Evolutionary conservation across 495 filamentous ascomycete genomes (phyloP).

Genomic region (Penicillium alfredii): DNA sequence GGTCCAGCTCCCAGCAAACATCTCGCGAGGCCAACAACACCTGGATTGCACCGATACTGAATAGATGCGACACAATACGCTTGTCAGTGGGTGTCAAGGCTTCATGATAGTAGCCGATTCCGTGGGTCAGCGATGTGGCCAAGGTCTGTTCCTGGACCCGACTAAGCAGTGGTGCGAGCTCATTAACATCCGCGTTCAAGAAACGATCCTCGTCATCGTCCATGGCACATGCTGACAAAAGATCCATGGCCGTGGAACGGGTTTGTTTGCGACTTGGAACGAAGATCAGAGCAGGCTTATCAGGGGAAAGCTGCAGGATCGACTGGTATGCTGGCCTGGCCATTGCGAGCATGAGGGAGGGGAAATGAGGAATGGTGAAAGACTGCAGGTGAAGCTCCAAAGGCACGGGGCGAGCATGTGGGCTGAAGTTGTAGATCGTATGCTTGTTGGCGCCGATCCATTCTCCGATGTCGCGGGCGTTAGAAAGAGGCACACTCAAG

Average conservation of each 20-base stretch:
- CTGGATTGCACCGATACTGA: conserved; percentile 86
- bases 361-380: conserved; percentile 93
- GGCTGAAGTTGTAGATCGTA: conserved; percentile 97
- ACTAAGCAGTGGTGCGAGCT: conserved; percentile 74
- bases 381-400: conserved; percentile 94
- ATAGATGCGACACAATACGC: conserved; percentile 86
- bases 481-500: conserved; percentile 86
- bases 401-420: conserved; percentile 77
- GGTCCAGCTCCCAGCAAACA: conserved; percentile 92
- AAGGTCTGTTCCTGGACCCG: conserved; percentile 80
- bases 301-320: conserved; percentile 73
- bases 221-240: conserved; percentile 74
- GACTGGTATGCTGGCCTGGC: conserved; percentile 85
- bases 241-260: conserved; percentile 80
- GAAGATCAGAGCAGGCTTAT: conserved; percentile 87
- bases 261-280: conserved; percentile 91
- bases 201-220: conserved; percentile 94
- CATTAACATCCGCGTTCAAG: conserved; percentile 70
- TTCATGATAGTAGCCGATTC: conserved; percentile 96
- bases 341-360: conserved; percentile 97
- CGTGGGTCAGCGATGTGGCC: conserved; percentile 87
- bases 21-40: conserved; percentile 90
- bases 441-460: conserved; percentile 99
- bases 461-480: conserved; percentile 88
- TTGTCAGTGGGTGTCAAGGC: conserved; percentile 84